Evolutionary conservation across 176 grass and related monocot species (phyloP).

Genomic region (Aegilops umbellulata): DNA sequence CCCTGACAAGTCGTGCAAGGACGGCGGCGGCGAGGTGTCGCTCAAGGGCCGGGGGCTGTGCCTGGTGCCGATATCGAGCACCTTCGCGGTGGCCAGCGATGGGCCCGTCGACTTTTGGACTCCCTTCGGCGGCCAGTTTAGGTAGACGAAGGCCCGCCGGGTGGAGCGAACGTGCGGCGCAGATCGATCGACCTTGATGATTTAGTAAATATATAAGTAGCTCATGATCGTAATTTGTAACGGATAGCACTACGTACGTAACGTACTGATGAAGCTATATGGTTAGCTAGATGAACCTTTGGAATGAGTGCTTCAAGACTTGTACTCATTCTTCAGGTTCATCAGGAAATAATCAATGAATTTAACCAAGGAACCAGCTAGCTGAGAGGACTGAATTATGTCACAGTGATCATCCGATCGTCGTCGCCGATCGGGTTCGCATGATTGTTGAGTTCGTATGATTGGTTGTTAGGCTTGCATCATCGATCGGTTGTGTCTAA

Average conservation of each 20-base stretch:
- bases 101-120: conserved; percentile 78
- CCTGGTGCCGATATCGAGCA: conserved; percentile 89
- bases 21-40: conserved; percentile 38
- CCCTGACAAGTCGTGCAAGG: conserved; percentile 49
- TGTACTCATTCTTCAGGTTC: conserved; percentile 74
- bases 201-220: not conserved
- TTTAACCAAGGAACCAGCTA: conserved; percentile 11
- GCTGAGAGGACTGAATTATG: conserved; percentile 22
- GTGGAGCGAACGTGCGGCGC: not conserved
- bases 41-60: conserved; percentile 82
- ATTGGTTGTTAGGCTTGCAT: conserved; percentile 60
- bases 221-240: conserved; percentile 31
- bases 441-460: conserved; percentile 48
- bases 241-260: conserved; percentile 6
- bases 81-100: conserved; percentile 68
- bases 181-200: not conserved
- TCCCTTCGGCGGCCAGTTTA: conserved; percentile 79
- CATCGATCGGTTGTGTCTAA: conserved; percentile 38
- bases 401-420: not conserved
- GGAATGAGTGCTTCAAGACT: conserved; percentile 73
- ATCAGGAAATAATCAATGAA: conserved; percentile 35
- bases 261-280: conserved; percentile 5
- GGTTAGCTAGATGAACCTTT: conserved; percentile 64
- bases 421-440: not conserved
- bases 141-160: conserved; percentile 34